Evolutionary conservation across 208 protist genomes (phyloP).

Genomic region (Crithidia sp.): DNA sequence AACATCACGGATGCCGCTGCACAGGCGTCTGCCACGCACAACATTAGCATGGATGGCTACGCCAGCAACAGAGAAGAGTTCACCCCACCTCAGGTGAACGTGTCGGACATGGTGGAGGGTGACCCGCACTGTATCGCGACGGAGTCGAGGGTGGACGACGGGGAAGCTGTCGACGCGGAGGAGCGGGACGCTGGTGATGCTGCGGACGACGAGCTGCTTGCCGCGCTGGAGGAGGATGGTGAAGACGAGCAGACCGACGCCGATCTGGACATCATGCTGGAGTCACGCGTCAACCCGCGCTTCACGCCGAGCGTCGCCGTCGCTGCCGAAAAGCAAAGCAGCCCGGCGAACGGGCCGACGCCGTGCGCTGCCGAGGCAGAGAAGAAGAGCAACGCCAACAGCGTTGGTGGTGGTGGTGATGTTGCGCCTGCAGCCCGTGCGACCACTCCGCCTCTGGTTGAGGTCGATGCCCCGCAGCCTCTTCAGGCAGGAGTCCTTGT

Average conservation of each 20-base stretch:
- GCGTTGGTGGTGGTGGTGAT: not conserved
- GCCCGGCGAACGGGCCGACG: too few relatives aligned
- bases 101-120: not conserved
- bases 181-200: too few relatives aligned
- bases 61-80: not conserved
- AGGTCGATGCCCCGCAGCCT: too few relatives aligned
- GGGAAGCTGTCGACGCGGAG: too few relatives aligned
- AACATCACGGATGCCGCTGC: not conserved
- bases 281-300: slow-evolving; percentile 6
- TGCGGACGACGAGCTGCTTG: not conserved
- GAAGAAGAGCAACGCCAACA: not conserved
- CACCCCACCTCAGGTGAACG: not conserved
- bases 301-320: not conserved
- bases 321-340: not conserved
- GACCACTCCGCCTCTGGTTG: not conserved
- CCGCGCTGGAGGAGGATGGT: not conserved
- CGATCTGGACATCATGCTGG: not conserved
- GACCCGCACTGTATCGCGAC: not conserved
- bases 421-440: not conserved
- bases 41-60: not conserved
- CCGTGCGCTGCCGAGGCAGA: not conserved
- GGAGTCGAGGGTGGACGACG: not conserved
- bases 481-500: too few relatives aligned
- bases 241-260: slow-evolving; percentile 2
- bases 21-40: not conserved